phyloP scores from a whole-genome alignment of 2,329 filamentous ascomycete genomes.

The Sclerotinia minor region DNA sequence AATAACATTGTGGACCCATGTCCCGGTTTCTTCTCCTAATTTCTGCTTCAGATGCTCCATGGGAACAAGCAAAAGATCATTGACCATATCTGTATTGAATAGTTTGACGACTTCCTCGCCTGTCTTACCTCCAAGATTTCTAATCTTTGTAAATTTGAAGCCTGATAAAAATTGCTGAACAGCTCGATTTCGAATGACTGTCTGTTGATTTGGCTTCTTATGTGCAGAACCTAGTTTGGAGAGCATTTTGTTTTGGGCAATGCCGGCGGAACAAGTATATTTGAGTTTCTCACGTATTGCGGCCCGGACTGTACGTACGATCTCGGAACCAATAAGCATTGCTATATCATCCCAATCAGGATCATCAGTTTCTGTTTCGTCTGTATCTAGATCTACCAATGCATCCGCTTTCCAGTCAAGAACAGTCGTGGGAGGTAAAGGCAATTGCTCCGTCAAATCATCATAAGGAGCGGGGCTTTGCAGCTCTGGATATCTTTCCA shows the following conservation, averaged over 20 bases:
- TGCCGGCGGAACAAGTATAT: slow-evolving; percentile 89
- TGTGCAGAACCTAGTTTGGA: slow-evolving; percentile 89
- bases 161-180: slow-evolving; percentile 73
- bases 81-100: slow-evolving; percentile 79
- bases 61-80: slow-evolving; percentile 70
- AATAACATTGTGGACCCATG: slow-evolving; percentile 82
- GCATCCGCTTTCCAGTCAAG: slow-evolving; percentile 83
- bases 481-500: slow-evolving; percentile 77
- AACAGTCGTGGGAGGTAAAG: slow-evolving; percentile 69
- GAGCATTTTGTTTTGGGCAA: slow-evolving; percentile 91
- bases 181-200: slow-evolving; percentile 85
- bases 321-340: slow-evolving; percentile 83
- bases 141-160: slow-evolving; percentile 93
- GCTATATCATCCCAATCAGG: slow-evolving; percentile 97
- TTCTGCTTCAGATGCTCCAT: slow-evolving; percentile 75
- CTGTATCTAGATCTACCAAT: slow-evolving; percentile 73
- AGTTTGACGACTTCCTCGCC: slow-evolving; percentile 80
- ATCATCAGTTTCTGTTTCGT: slow-evolving; percentile 72
- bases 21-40: slow-evolving; percentile 79
- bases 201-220: slow-evolving; percentile 94
- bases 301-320: slow-evolving; percentile 73
- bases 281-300: slow-evolving; percentile 68
- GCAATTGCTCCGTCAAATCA: slow-evolving; percentile 69
- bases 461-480: slow-evolving; percentile 67
- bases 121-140: slow-evolving; percentile 92